phyloP scores from a whole-genome alignment of 2,329 filamentous ascomycete species.

The Penicillium sp. region DNA sequence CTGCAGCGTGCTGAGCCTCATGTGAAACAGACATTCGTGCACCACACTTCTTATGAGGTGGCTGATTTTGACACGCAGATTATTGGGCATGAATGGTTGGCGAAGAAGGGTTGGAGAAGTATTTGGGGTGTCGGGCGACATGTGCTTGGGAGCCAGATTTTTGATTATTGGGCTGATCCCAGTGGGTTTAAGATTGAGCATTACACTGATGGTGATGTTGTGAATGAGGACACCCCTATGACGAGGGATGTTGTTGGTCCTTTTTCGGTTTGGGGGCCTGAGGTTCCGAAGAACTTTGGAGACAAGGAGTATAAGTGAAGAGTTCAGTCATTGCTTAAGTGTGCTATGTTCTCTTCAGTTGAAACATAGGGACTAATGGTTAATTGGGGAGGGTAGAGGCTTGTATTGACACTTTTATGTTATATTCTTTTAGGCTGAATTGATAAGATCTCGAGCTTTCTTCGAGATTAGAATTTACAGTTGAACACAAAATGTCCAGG shows the following conservation, averaged over 20 bases:
- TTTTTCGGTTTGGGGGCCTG: constrained; percentile 10
- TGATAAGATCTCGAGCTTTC: too few relatives aligned
- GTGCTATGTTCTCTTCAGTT: too few relatives aligned
- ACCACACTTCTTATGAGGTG: constrained; percentile 9
- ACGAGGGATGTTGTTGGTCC: constrained; percentile 2
- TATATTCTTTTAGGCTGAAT: too few relatives aligned
- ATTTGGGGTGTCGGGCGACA: constrained; percentile 13
- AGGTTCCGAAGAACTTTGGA: constrained; percentile 2
- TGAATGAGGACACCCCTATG: constrained; percentile 1
- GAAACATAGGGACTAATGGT: too few relatives aligned
- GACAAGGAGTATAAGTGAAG: neutral
- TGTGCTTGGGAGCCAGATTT: constrained; percentile 12
- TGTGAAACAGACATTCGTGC: neutral
- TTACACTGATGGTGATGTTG: constrained; percentile 12
- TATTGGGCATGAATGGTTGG: constrained; percentile 5
- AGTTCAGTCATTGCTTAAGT: too few relatives aligned
- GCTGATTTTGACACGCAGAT: constrained; percentile 9
- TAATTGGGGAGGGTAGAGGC: too few relatives aligned
- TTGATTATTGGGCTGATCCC: constrained; percentile 13
- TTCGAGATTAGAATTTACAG: too few relatives aligned
- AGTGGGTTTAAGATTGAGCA: constrained; percentile 8
- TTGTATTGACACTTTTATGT: too few relatives aligned
- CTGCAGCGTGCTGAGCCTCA: neutral
- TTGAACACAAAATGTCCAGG: too few relatives aligned
- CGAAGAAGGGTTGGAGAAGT: constrained; percentile 1